Conservation (phyloP, 495 filamentous ascomycete species). For the Hypomontagnella monticulosa region DNA sequence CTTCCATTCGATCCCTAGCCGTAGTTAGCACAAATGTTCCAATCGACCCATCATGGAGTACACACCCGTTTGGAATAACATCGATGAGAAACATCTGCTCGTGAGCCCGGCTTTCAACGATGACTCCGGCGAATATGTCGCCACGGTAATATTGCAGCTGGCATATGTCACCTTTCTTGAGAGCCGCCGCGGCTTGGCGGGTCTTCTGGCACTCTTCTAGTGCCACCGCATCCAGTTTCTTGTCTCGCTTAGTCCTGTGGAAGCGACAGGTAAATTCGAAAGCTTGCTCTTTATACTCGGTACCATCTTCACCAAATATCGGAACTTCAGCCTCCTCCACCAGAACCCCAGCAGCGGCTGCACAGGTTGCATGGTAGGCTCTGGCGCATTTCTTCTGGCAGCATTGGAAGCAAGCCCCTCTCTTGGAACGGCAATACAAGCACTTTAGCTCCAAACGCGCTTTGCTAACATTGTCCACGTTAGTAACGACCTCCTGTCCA, state of each 20-base stretch:
- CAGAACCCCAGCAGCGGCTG: slow-evolving; percentile 87
- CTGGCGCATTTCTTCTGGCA: slow-evolving; percentile 92
- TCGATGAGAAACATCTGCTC: slow-evolving; percentile 82
- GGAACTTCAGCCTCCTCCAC: slow-evolving; percentile 85
- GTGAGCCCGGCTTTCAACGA: slow-evolving; percentile 83
- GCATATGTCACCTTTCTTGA: slow-evolving; percentile 79
- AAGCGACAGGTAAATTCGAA: slow-evolving; percentile 95
- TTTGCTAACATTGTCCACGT: slow-evolving; percentile 82
- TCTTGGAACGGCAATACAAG: slow-evolving; percentile 91
- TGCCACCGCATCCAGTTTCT: slow-evolving; percentile 68
- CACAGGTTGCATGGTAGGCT: slow-evolving; percentile 95
- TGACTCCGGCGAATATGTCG: slow-evolving; percentile 90
- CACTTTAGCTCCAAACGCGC: slow-evolving; percentile 91
- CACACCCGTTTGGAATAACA: slow-evolving; percentile 87
- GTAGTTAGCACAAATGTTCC: slow-evolving; percentile 33
- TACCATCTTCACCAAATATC: slow-evolving; percentile 90
- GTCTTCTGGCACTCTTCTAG: slow-evolving; percentile 78
- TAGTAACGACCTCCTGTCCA: slow-evolving; percentile 73
- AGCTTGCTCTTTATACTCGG: slow-evolving; percentile 86
- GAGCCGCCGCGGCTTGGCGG: slow-evolving; percentile 69
- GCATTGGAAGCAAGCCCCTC: slow-evolving; percentile 96
- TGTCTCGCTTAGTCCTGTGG: slow-evolving; percentile 86
- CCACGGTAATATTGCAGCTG: slow-evolving; percentile 86
- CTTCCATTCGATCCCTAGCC: slow-evolving; percentile 67
- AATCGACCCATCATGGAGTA: slow-evolving; percentile 31